Base-by-base conservation (phyloP, 2,329 filamentous ascomycete genomes). In the Aspergillus hortae region DNA sequence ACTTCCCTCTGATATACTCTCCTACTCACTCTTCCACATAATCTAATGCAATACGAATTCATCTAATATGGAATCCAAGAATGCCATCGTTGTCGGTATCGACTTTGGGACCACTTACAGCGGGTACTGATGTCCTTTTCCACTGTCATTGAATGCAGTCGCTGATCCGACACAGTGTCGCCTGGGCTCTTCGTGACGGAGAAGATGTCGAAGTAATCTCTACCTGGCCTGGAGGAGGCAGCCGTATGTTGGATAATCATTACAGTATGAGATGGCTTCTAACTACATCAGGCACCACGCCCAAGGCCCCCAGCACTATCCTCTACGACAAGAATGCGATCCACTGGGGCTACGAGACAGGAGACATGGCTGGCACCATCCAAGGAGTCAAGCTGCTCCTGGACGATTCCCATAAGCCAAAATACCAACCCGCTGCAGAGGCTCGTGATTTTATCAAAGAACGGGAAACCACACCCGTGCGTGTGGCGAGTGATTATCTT, bases 91-190 rank as follows among this genome's bases (percentile, higher is more conserved):
- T 15, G 55, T 68, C 7, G 63, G 60, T 2, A 42, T 67, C 19
- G 65, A 68, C 44, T 68, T 67, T 48, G 66, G 64, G 2, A 68
- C 64, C 11, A 68, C 66, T 3, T 68, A 61, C 43, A 67, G 60
- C 30, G 63, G 66, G 62, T 66, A 50, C 42, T 23, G 6, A 4
- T 23, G 4, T 1, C 2, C 6, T 23, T 3, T 6, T 23, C 21
- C 21, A 23, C 6, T 23, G 21, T 6, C 4, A 23, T 23, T 6
- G 21, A 4, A 6, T 23, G 21, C 21, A 23, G 21, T 23, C 4
- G 21, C 21, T 23, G 4, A 23, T 23, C 21, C 21, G 21, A 23
- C 21, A 23, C 21, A 62, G 58, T 11, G 30, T 61, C 21, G 61
- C 60, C 5, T 67, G 58, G 58, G 57, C 55, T 0, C 44, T 65